Percentiles rank a stretch among this genome's conserved stretches.
phyloP scores from a whole-genome alignment of 2,329 filamentous ascomycete species.

The Bipolaris cookei region DNA sequence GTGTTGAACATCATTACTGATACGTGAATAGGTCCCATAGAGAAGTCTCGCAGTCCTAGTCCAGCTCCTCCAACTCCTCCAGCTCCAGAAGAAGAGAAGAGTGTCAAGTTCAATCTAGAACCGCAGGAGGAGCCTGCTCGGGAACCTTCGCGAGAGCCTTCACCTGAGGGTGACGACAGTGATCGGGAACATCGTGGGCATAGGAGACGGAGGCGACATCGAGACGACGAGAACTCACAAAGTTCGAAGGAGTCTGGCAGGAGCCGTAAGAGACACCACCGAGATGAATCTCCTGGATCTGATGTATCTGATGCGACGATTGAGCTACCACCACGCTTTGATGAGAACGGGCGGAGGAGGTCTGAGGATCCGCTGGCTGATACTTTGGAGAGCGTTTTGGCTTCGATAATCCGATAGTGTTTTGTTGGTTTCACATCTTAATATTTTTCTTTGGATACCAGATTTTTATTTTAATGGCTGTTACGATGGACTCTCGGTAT shows the following conservation, averaged over 20 bases:
- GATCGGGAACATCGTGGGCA: conserved; percentile 10
- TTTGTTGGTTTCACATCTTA: conserved; percentile 2
- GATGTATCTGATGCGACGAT: conserved; percentile 43
- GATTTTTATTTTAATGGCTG: neutral
- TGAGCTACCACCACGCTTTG: conserved; percentile 47
- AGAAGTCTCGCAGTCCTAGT: conserved; percentile 15
- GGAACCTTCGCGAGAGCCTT: conserved; percentile 21
- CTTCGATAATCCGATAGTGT: conserved; percentile 36
- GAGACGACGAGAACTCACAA: conserved; percentile 26
- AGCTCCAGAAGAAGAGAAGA: conserved; percentile 35
- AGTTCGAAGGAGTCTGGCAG: conserved; percentile 25
- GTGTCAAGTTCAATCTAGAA: conserved; percentile 50
- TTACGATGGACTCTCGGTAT: neutral
- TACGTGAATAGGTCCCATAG: conserved; percentile 35
- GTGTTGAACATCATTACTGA: conserved; percentile 11
- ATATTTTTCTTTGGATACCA: neutral
- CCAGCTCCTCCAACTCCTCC: neutral
- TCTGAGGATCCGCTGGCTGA: conserved; percentile 45
- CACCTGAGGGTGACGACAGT: conserved; percentile 16
- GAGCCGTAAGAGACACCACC: conserved; percentile 25
- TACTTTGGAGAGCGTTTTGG: conserved; percentile 44
- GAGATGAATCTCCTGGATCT: conserved; percentile 37
- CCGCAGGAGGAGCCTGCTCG: conserved; percentile 36
- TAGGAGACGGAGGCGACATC: conserved; percentile 16
- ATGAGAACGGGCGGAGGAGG: conserved; percentile 38